These are phyloP conservation scores for Mytilinidion resinicola DNA, from an alignment of 495 filamentous ascomycete species.

Conservation along the genomic window DNA sequence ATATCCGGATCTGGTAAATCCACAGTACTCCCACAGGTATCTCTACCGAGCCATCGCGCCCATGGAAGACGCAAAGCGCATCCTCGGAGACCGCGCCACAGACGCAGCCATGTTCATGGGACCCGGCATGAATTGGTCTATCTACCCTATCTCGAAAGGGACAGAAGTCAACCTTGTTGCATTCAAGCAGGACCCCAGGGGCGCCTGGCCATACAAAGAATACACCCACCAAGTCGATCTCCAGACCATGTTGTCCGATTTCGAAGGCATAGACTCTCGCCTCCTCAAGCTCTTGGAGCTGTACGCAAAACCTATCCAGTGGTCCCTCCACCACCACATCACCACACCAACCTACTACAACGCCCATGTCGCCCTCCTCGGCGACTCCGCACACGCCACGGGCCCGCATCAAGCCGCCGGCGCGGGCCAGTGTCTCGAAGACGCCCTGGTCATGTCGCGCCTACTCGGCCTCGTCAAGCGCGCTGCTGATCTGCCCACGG, in stretches of 20 bases:
- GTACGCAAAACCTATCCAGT: constrained; percentile 16
- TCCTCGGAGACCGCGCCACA: constrained; percentile 14
- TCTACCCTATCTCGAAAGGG: constrained; percentile 16
- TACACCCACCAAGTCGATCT: constrained; percentile 4
- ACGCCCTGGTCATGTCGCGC: constrained; percentile 87
- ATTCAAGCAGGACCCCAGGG: constrained; percentile 9
- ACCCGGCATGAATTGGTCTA: constrained; percentile 7
- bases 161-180: constrained; percentile 17
- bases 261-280: constrained; percentile 2
- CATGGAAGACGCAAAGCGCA: constrained; percentile 14
- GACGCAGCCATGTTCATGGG: constrained; percentile 19
- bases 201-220: constrained; percentile 3
- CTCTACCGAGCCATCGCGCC: constrained; percentile 16
- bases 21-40: constrained; percentile 19
- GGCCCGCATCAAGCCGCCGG: constrained; percentile 20
- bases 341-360: constrained; percentile 18
- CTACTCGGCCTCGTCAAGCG: constrained; percentile 32
- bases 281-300: constrained; percentile 4
- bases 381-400: constrained; percentile 21
- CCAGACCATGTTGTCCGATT: constrained; percentile 14
- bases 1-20: constrained; percentile 8
- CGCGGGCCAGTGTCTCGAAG: constrained; percentile 46
- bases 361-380: constrained; percentile 16
- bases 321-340: constrained; percentile 20
- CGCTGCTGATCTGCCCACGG: background rate